These are phyloP conservation scores for Annona cherimola DNA, from an alignment of 164 flowering plant genomes.

Conservation along the genomic window DNA sequence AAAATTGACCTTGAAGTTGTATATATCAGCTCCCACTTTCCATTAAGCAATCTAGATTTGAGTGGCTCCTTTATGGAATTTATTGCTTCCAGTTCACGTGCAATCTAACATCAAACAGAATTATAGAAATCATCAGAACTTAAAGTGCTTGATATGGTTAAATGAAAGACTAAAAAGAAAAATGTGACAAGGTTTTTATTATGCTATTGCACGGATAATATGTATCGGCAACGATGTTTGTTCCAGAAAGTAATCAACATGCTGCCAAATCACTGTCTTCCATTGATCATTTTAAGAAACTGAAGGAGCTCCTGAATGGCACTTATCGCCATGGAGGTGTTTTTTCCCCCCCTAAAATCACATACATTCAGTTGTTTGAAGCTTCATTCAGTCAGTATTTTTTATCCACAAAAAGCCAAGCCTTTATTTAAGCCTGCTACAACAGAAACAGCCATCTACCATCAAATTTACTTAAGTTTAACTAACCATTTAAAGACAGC, in stretches of 20 bases:
- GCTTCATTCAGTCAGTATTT: background rate
- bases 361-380: background rate
- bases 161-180: background rate
- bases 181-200: background rate
- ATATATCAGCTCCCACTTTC: constrained; percentile 94
- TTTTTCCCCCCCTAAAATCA: background rate
- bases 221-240: background rate
- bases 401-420: background rate
- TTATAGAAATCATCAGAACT: background rate
- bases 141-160: background rate
- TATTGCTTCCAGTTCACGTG: constrained; percentile 66
- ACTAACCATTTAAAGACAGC: too few relatives aligned
- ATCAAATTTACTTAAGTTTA: background rate
- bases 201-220: background rate
- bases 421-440: background rate
- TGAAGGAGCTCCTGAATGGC: too few relatives aligned
- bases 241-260: too few relatives aligned
- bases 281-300: too few relatives aligned
- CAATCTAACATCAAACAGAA: constrained; percentile 41
- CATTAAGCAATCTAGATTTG: constrained; percentile 71
- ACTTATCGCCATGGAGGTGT: too few relatives aligned
- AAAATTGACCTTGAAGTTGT: constrained; percentile 83
- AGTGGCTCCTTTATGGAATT: constrained; percentile 71
- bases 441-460: background rate
- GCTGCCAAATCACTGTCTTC: too few relatives aligned